Evolutionary conservation across 176 grass and related monocot species (phyloP).

Genomic region (Triticum monococcum): DNA sequence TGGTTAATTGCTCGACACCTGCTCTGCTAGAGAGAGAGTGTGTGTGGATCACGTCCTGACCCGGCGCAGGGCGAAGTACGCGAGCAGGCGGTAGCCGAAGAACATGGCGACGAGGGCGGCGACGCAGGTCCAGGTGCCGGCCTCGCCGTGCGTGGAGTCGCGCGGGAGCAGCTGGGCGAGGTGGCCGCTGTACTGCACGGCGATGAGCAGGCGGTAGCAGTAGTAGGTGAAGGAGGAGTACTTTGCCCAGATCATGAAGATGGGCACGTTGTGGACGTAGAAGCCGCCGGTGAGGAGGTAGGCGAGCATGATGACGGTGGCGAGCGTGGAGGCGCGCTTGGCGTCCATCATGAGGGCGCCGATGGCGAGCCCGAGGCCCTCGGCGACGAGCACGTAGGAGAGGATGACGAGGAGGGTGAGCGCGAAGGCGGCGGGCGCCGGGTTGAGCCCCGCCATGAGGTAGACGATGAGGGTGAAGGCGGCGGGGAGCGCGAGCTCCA

Average conservation of each 20-base stretch:
- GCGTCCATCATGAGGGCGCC: slow-evolving; percentile 91
- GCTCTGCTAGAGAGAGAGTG: no score
- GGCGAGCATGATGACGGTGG: slow-evolving; percentile 79
- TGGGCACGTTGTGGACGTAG: slow-evolving; percentile 76
- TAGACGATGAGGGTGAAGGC: slow-evolving; percentile 74
- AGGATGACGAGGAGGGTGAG: slow-evolving; percentile 68
- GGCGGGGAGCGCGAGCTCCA: slow-evolving; percentile 85
- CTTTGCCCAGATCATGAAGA: slow-evolving; percentile 84
- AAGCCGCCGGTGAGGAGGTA: slow-evolving; percentile 93
- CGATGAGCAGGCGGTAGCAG: slow-evolving; percentile 78
- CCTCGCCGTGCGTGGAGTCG: slow-evolving; percentile 24
- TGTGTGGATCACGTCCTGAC: slow-evolving; percentile 36
- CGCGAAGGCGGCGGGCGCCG: slow-evolving; percentile 51
- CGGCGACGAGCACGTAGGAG: slow-evolving; percentile 74
- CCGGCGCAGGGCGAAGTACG: slow-evolving; percentile 70
- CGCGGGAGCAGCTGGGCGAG: background rate
- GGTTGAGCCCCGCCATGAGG: slow-evolving; percentile 86
- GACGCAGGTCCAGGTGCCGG: slow-evolving; percentile 15
- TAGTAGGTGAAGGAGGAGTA: slow-evolving; percentile 97
- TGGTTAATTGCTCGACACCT: slow-evolving; percentile 2
- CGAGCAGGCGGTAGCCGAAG: slow-evolving; percentile 66
- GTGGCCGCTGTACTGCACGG: slow-evolving; percentile 63
- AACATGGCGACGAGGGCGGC: slow-evolving; percentile 68
- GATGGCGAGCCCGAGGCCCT: slow-evolving; percentile 72
- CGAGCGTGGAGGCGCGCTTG: slow-evolving; percentile 76